Base-by-base conservation (phyloP, 177 flowering plant genomes). In the Vitis hybrid region DNA sequence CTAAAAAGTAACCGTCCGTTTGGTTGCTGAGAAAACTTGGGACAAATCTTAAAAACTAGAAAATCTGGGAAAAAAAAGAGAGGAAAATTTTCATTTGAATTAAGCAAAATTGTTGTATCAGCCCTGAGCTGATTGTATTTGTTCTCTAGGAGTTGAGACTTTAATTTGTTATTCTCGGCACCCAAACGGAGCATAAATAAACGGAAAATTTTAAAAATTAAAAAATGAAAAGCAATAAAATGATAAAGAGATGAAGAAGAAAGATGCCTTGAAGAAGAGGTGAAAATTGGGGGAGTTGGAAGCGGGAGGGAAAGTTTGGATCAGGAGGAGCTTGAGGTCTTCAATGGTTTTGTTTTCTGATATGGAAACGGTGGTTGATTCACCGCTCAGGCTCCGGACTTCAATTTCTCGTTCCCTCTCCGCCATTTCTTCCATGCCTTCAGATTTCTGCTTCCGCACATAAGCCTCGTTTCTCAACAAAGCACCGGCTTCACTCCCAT, bases 381-480 rank as follows among this genome's bases (percentile, higher is more conserved):
- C 91, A 2, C 97, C 97, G 15, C 75, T 73, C 50, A 94, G 80
- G 66, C 84, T 82, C 56, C 96, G 87, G 34, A 94, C 84, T 70
- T 83, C 71, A 23, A 94, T 77, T 60, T 72, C 77, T 64, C 56
- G 74, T 58, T 77, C 87, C 14, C 26, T 58, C 48, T 73, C 76
- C 12, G 52, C 84, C 82, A 78, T 78, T 52, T 19, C 63, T 56
- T 48, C 64, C 50, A 39, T 39, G 45, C 7, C 45, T 39, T 39
- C 45, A 9, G 45, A 39, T 39, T 39, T 39, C 45, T 39, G 45
- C 7, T 39, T 39, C 45, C 6, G 39, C 39, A 34, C 6, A 34
- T 5, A 34, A 5, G 39, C 39, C 45, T 39, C 45, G 45, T 39
- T 39, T 39, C 45, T 39, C 45, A 39, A 39, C 7, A 39, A 39